Percentiles rank a stretch among this genome's conserved stretches.
Evolutionary conservation across 257 asterid genomes (phyloP).

Genomic region (Solanum neorickii): DNA sequence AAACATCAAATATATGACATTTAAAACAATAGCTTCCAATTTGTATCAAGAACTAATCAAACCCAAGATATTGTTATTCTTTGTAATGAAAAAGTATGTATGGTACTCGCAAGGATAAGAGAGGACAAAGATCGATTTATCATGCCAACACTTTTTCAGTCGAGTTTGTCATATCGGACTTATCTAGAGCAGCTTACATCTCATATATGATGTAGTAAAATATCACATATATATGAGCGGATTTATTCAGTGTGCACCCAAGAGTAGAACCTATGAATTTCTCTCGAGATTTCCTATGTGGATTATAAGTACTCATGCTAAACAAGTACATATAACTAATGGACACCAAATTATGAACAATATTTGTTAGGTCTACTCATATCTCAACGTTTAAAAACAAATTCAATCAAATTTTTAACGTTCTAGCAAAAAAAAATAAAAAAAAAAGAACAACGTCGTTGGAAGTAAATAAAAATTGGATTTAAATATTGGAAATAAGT

Average conservation of each 20-base stretch:
- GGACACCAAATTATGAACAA: neutral
- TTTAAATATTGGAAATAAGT: neutral
- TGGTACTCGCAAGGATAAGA: neutral
- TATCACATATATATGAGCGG: neutral
- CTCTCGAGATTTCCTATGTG: neutral
- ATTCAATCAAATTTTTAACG: neutral
- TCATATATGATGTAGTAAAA: neutral
- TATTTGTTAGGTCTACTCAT: neutral
- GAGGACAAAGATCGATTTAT: neutral
- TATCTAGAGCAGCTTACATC: neutral
- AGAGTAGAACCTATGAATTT: neutral
- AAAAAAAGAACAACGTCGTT: neutral
- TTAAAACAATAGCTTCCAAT: neutral
- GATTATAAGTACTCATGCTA: neutral
- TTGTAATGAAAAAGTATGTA: neutral
- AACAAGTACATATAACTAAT: neutral
- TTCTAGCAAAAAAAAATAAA: neutral
- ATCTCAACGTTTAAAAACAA: neutral
- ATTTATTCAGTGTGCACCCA: neutral
- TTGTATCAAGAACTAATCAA: neutral
- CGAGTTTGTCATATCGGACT: rapidly evolving
- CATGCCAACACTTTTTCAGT: neutral
- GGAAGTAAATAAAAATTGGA: neutral
- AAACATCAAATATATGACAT: neutral
- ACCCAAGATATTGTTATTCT: neutral